These are phyloP conservation scores for Paecilomyces dactylethromorphus DNA, from an alignment of 2,329 filamentous ascomycete species.

Conservation along the genomic window DNA sequence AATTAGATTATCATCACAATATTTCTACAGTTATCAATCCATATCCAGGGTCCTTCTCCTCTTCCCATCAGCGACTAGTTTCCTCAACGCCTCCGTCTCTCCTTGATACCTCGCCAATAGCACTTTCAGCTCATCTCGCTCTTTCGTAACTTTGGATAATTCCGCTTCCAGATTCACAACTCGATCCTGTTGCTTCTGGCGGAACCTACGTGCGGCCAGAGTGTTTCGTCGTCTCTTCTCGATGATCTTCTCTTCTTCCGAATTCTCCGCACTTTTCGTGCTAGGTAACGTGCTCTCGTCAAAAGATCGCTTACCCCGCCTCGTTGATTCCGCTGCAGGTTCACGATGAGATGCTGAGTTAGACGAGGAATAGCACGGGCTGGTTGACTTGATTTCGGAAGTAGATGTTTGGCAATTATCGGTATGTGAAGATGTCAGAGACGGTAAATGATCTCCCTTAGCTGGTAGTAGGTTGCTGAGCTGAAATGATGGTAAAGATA, in stretches of 20 bases:
- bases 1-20: background rate
- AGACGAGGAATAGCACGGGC: background rate
- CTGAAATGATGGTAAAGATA: background rate
- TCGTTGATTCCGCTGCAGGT: background rate
- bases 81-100: conserved; percentile 55
- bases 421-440: background rate
- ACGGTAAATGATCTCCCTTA: background rate
- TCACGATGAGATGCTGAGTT: background rate
- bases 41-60: background rate
- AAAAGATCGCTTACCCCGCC: background rate
- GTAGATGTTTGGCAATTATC: background rate
- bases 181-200: conserved; percentile 63
- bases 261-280: background rate
- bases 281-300: background rate
- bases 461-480: background rate
- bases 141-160: conserved; percentile 52
- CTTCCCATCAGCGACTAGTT: conserved; percentile 25
- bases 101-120: conserved; percentile 59
- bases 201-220: conserved; percentile 64
- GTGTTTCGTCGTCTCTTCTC: conserved; percentile 62
- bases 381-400: background rate
- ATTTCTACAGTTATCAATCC: background rate
- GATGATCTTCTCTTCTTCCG: background rate
- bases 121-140: conserved; percentile 58
- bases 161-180: conserved; percentile 56